Percentiles rank a stretch among this genome's conserved stretches.
Conservation (phyloP, 2,329 filamentous ascomycete genomes). For the Diaporthe australafricana region DNA sequence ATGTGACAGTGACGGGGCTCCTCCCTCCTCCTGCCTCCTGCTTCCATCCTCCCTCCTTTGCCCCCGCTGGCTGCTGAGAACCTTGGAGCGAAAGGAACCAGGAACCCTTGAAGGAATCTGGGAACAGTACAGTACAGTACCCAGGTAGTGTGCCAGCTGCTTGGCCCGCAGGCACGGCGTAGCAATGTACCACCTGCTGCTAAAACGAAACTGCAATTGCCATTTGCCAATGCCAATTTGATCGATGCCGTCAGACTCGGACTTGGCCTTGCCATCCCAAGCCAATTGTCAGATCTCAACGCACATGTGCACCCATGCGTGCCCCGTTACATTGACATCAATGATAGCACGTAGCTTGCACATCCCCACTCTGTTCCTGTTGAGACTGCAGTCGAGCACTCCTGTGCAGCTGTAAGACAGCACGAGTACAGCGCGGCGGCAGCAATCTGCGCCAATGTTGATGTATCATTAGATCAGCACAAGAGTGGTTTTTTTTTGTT, state of each 20-base stretch:
- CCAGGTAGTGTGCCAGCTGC: not conserved
- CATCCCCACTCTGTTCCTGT: slow-evolving; percentile 22
- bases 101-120: not conserved
- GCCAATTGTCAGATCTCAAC: not conserved
- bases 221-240: slow-evolving; percentile 27
- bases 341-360: slow-evolving; percentile 5
- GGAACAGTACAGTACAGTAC: no score
- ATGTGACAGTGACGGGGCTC: slow-evolving; percentile 20
- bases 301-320: slow-evolving; percentile 12
- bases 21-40: not conserved
- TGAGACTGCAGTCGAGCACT: slow-evolving; percentile 18
- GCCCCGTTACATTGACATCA: slow-evolving; percentile 19
- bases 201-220: slow-evolving; percentile 17
- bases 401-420: slow-evolving; percentile 1
- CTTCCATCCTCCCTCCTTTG: not conserved
- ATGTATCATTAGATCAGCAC: slow-evolving; percentile 18
- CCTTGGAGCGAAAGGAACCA: not conserved
- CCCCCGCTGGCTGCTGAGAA: not conserved
- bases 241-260: slow-evolving; percentile 16
- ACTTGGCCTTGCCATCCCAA: not conserved
- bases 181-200: not conserved
- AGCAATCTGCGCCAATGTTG: not conserved
- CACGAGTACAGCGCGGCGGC: not conserved
- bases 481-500: not conserved
- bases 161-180: not conserved